Conservation (phyloP, 805 yeast genomes). For the Sugiyamaella chiloensis region DNA sequence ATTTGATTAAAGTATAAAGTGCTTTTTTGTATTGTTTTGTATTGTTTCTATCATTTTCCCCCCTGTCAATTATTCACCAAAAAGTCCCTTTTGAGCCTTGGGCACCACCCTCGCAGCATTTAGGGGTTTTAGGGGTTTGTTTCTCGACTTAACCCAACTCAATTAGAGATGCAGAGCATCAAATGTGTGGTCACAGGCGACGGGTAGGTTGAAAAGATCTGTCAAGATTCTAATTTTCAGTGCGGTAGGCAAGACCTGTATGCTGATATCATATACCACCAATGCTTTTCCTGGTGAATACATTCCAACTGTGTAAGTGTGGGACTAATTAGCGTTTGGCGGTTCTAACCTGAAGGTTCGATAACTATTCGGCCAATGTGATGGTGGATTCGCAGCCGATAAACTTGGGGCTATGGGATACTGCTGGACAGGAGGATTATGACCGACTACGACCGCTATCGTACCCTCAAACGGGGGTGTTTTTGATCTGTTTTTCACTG, state of each 20-base stretch:
- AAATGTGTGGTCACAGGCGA: constrained; percentile 95
- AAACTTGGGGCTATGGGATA: constrained; percentile 89
- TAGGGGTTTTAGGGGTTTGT: constrained; percentile 4
- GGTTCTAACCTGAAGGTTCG: constrained; percentile 49
- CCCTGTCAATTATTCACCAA: no score
- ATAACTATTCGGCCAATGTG: constrained; percentile 83
- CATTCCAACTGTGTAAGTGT: constrained; percentile 70
- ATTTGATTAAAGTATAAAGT: no score
- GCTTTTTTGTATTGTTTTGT: no score
- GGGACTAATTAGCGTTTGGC: background rate
- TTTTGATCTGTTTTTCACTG: constrained; percentile 80
- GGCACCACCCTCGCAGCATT: no score
- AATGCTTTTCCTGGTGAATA: constrained; percentile 92
- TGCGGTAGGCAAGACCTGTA: constrained; percentile 92
- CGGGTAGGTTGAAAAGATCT: constrained; percentile 39
- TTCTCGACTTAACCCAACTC: constrained; percentile 1
- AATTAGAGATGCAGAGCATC: constrained; percentile 64
- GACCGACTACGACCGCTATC: constrained; percentile 86
- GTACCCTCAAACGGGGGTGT: constrained; percentile 89
- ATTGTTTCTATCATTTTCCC: no score
- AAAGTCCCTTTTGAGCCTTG: no score
- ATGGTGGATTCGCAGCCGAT: constrained; percentile 78
- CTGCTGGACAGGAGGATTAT: constrained; percentile 93
- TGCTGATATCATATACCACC: constrained; percentile 83
- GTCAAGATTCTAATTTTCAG: constrained; percentile 31